phyloP scores from a whole-genome alignment of 495 filamentous ascomycete genomes.

The Podospora pseudopauciseta region DNA sequence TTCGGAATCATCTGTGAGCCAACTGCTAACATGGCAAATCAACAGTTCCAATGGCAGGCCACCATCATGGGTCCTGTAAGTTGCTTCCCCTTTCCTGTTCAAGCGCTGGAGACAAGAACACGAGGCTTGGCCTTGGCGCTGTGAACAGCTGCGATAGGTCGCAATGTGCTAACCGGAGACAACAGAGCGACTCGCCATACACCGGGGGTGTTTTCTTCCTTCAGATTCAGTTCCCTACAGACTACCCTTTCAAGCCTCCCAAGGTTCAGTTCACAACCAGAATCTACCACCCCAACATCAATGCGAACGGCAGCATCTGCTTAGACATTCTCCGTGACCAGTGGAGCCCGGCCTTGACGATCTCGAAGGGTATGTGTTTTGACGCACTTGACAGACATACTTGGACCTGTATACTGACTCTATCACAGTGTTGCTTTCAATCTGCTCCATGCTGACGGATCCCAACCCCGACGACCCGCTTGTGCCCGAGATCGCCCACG shows the following conservation, averaged over 20 bases:
- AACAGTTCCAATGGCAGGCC: conserved; percentile 98
- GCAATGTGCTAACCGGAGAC: conserved; percentile 13
- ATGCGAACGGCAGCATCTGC: conserved; percentile 98
- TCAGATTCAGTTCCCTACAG: conserved; percentile 96
- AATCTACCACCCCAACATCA: conserved; percentile 99
- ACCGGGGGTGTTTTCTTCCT: conserved; percentile 98
- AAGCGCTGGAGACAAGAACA: not conserved
- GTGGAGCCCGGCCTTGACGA: conserved; percentile 97
- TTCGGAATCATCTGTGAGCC: not conserved
- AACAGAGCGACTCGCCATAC: conserved; percentile 88
- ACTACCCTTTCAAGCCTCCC: conserved; percentile 99
- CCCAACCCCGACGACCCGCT: conserved; percentile 98
- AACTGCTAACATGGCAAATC: conserved; percentile 32
- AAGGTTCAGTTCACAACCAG: conserved; percentile 99
- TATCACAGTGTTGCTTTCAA: conserved; percentile 80
- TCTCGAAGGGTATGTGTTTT: conserved; percentile 81
- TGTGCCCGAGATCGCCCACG: conserved; percentile 96
- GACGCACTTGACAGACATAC: not conserved
- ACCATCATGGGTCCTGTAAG: conserved; percentile 99
- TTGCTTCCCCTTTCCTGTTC: conserved; percentile 24
- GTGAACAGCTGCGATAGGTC: not conserved
- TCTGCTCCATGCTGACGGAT: conserved; percentile 99
- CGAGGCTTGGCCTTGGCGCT: not conserved
- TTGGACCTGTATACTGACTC: conserved; percentile 3
- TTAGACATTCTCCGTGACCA: conserved; percentile 97